These are phyloP conservation scores for Elsinoe arachidis DNA, from an alignment of 2,329 filamentous ascomycete species.

Conservation along the genomic window DNA sequence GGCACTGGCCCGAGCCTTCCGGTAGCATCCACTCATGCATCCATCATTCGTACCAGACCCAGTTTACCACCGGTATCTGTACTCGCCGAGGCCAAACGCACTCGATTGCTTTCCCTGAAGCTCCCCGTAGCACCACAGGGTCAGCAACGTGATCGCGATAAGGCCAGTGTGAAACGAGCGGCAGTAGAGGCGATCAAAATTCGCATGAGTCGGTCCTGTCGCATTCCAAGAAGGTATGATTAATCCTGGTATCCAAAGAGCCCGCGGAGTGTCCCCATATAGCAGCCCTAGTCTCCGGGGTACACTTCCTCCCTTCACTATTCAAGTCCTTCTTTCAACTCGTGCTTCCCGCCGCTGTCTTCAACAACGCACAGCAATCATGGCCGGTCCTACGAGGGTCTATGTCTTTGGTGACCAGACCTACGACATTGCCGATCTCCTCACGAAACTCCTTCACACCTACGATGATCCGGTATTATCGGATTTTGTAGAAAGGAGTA, in stretches of 20 bases:
- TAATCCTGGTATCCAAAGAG: not conserved
- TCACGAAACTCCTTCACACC: slow-evolving; percentile 16
- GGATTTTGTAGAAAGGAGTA: slow-evolving; percentile 18
- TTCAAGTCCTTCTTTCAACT: slow-evolving; percentile 8
- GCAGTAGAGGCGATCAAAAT: not conserved
- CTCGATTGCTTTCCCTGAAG: not conserved
- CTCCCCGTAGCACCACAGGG: slow-evolving; percentile 3
- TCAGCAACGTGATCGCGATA: slow-evolving; percentile 9
- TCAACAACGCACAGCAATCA: slow-evolving; percentile 9
- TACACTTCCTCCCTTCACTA: not conserved
- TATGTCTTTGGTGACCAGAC: slow-evolving; percentile 22
- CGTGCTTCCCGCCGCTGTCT: slow-evolving; percentile 9
- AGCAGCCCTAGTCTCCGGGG: slow-evolving; percentile 4
- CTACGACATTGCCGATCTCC: slow-evolving; percentile 16
- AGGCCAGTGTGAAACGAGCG: slow-evolving; percentile 9
- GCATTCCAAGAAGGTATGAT: not conserved
- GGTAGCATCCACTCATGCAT: slow-evolving; percentile 8
- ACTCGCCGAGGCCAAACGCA: not conserved
- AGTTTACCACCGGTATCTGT: slow-evolving; percentile 6
- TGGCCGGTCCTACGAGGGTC: slow-evolving; percentile 10
- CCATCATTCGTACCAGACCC: not conserved
- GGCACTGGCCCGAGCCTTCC: slow-evolving; percentile 9
- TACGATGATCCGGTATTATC: slow-evolving; percentile 16
- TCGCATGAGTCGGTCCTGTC: slow-evolving; percentile 6
- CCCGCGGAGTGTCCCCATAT: not conserved